These are phyloP conservation scores for Linum trigynum DNA, from an alignment of 345 rosid genomes.

Conservation along the genomic window DNA sequence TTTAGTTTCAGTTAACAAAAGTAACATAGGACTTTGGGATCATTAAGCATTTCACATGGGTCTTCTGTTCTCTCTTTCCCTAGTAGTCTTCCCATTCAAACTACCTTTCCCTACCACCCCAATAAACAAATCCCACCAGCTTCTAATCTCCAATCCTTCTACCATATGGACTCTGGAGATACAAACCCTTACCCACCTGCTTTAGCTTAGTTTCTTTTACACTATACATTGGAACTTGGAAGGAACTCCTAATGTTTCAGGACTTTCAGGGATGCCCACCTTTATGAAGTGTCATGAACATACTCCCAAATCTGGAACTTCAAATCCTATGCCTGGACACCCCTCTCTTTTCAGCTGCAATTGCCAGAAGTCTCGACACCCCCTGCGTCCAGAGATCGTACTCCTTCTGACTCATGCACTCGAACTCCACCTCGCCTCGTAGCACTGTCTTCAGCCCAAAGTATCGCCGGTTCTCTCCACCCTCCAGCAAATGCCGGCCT, in stretches of 20 bases:
- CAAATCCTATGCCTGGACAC: conserved; percentile 37
- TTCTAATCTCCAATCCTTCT: background rate
- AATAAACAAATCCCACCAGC: too few species aligned
- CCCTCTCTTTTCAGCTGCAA: conserved; percentile 47
- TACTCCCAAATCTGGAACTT: conserved; percentile 4
- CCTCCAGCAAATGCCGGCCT: conserved; percentile 76
- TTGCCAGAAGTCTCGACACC: conserved; percentile 65
- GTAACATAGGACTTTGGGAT: background rate
- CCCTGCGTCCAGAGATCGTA: conserved; percentile 90
- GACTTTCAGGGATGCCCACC: background rate
- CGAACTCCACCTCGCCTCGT: conserved; percentile 67
- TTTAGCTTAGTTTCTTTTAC: background rate
- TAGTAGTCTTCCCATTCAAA: too few species aligned
- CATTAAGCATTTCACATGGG: background rate
- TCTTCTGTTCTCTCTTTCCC: background rate
- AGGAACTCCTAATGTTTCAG: background rate
- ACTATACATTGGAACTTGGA: background rate
- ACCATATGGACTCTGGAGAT: background rate
- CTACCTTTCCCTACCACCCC: too few species aligned
- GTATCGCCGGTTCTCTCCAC: conserved; percentile 66
- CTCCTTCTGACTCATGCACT: conserved; percentile 69
- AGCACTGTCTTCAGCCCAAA: conserved; percentile 59
- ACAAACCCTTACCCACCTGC: background rate
- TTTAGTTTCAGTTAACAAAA: background rate
- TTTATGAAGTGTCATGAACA: background rate